A percentile compares a stretch with the other conserved stretches of the same genome.
phyloP scores from a whole-genome alignment of 1,284 basidiomycete species.

The Austroboletus olivaceoglutinosus region DNA sequence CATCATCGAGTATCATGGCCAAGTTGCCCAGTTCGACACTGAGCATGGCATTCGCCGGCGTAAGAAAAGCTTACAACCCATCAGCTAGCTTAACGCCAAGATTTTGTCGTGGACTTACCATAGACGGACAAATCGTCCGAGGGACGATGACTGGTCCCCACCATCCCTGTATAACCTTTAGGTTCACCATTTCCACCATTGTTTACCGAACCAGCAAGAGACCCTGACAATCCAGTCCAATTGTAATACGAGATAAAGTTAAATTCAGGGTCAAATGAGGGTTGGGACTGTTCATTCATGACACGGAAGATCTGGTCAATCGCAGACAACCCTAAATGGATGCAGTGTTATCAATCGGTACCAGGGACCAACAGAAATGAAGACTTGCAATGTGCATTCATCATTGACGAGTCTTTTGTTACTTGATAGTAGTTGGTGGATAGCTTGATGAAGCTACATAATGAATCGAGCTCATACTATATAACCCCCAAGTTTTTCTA shows the following conservation, averaged over 20 bases:
- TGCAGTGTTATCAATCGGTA: neutral
- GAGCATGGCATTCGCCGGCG: conserved; percentile 77
- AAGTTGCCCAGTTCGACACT: conserved; percentile 66
- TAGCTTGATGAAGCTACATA: conserved; percentile 74
- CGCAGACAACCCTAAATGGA: conserved; percentile 57
- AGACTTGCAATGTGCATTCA: conserved; percentile 62
- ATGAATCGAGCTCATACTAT: conserved; percentile 73
- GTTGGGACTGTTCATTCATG: conserved; percentile 71
- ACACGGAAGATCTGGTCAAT: conserved; percentile 72
- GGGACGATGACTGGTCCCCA: conserved; percentile 74
- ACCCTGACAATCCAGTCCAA: conserved; percentile 67
- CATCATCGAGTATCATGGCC: conserved; percentile 56
- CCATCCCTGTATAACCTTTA: conserved; percentile 60
- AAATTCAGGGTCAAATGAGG: conserved; percentile 66
- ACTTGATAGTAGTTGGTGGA: conserved; percentile 69
- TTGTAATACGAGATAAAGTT: conserved; percentile 76
- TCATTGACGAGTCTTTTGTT: conserved; percentile 67
- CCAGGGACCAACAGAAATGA: neutral
- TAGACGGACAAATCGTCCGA: conserved; percentile 72
- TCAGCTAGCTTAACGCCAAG: neutral
- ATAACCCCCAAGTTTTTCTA: neutral
- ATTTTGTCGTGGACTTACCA: conserved; percentile 39
- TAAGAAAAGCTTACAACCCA: conserved; percentile 56
- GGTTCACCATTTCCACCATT: conserved; percentile 71
- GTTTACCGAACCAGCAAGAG: conserved; percentile 56